Conservation (phyloP, 345 rosid species). For the Euclidium syriacum region DNA sequence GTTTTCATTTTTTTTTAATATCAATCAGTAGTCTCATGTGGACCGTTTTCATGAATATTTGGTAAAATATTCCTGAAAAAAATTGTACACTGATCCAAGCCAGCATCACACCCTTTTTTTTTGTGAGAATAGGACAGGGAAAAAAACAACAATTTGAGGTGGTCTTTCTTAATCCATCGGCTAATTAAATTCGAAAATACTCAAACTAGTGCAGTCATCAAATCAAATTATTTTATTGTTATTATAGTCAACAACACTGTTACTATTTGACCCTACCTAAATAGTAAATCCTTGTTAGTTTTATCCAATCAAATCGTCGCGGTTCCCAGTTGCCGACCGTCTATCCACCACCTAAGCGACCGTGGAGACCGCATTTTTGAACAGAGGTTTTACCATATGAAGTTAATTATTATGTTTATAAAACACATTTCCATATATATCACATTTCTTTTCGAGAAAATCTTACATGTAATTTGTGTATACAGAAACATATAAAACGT, state of each 20-base stretch:
- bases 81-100: conserved; percentile 22
- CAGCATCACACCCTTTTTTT: conserved; percentile 12
- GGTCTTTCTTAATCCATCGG: not conserved
- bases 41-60: not conserved
- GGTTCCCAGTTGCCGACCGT: no score
- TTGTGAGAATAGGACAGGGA: conserved; percentile 1
- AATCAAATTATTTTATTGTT: not conserved
- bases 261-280: not conserved
- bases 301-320: no score
- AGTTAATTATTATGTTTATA: not conserved
- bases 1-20: not conserved
- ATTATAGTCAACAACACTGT: conserved; percentile 1
- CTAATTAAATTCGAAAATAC: not conserved
- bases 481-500: not conserved
- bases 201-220: not conserved
- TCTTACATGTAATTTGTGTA: not conserved
- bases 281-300: not conserved
- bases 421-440: not conserved
- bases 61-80: conserved; percentile 23
- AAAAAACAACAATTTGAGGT: not conserved
- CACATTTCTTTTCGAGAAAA: not conserved
- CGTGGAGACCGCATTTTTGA: no score
- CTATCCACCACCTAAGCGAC: no score
- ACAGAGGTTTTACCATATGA: not conserved
- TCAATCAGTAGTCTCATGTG: not conserved